Conservation (phyloP, 345 rosid genomes). For the Gossypioides kirkii region DNA sequence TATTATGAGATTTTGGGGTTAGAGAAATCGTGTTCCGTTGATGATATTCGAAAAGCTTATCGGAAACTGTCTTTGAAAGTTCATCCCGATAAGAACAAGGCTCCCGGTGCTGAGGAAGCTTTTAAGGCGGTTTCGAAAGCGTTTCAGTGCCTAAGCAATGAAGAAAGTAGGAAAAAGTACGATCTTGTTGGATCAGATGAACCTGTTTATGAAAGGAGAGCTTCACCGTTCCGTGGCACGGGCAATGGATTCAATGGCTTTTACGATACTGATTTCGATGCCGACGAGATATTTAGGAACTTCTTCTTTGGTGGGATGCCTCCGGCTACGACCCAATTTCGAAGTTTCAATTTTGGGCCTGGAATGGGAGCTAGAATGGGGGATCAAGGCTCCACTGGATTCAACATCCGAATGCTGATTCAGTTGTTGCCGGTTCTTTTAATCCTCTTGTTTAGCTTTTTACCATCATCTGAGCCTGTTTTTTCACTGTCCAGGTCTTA, state of each 20-base stretch:
- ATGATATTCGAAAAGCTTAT: slow-evolving; percentile 83
- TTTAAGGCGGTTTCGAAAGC: slow-evolving; percentile 89
- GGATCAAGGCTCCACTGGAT: slow-evolving; percentile 56
- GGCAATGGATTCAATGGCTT: slow-evolving; percentile 52
- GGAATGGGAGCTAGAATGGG: slow-evolving; percentile 55
- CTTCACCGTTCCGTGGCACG: slow-evolving; percentile 31
- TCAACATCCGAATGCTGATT: slow-evolving; percentile 56
- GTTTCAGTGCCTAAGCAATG: slow-evolving; percentile 86
- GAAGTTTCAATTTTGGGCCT: slow-evolving; percentile 65
- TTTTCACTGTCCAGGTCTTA: slow-evolving; percentile 63
- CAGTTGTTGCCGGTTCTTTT: slow-evolving; percentile 78
- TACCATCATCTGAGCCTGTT: slow-evolving; percentile 77
- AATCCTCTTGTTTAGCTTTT: slow-evolving; percentile 62
- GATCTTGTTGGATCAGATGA: slow-evolving; percentile 80
- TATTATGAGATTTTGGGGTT: slow-evolving; percentile 82
- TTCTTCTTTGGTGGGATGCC: slow-evolving; percentile 90
- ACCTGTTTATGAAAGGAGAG: slow-evolving; percentile 48
- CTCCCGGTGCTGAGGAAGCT: slow-evolving; percentile 93
- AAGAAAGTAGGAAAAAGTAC: slow-evolving; percentile 60
- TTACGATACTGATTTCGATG: slow-evolving; percentile 76
- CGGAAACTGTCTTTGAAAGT: slow-evolving; percentile 86
- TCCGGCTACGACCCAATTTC: slow-evolving; percentile 67
- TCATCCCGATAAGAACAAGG: slow-evolving; percentile 90
- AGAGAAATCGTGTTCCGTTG: slow-evolving; percentile 60
- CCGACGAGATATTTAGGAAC: slow-evolving; percentile 90